Conservation (phyloP, 2,329 filamentous ascomycete genomes). For the Trichoderma endophyticum region DNA sequence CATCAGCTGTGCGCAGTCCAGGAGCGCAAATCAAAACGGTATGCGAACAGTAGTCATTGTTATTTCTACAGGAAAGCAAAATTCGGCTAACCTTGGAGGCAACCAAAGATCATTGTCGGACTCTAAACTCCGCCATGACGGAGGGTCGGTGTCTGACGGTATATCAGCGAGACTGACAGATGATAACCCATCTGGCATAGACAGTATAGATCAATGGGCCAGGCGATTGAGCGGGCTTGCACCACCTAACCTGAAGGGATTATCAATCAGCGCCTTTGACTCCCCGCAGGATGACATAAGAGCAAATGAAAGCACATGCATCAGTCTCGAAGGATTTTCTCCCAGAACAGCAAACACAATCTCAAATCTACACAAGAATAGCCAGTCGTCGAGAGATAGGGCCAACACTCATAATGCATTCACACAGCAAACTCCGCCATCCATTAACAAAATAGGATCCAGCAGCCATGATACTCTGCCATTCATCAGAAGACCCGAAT, state of each 20-base stretch:
- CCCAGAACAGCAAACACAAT: not conserved
- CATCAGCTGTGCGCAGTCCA: constrained; percentile 15
- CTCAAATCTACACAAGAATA: not conserved
- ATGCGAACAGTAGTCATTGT: not conserved
- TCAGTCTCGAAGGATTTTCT: constrained; percentile 2
- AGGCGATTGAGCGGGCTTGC: not conserved
- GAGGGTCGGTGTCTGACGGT: not conserved
- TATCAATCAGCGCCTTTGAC: not conserved
- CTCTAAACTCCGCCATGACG: not conserved
- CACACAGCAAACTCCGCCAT: not conserved
- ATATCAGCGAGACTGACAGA: not conserved
- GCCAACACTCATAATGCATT: not conserved
- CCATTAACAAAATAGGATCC: not conserved
- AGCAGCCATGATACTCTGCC: constrained; percentile 8
- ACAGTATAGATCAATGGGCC: constrained; percentile 15
- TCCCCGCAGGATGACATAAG: not conserved
- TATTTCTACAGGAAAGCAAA: not conserved
- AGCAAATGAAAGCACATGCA: not conserved
- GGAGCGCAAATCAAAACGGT: constrained; percentile 15
- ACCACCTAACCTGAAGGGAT: not conserved
- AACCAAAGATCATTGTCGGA: not conserved
- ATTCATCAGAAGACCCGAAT: not conserved
- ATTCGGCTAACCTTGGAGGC: not conserved
- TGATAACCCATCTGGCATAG: constrained; percentile 4
- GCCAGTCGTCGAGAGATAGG: not conserved